Base-by-base conservation (phyloP, 495 filamentous ascomycete species). In the Xylaria bambusicola region DNA sequence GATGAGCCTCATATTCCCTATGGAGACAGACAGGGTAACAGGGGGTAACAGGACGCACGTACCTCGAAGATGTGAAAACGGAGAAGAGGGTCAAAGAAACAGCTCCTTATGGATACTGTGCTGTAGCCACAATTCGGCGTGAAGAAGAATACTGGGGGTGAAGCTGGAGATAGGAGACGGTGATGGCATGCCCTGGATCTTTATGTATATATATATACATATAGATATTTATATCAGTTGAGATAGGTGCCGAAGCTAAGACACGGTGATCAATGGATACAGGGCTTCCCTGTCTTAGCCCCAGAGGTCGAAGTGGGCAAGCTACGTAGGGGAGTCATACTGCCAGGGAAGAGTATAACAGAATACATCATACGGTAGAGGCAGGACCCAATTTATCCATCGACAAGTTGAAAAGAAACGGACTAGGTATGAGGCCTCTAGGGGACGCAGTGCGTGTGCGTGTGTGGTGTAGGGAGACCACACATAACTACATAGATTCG, bases 261-360 rank as follows among this genome's bases (percentile, higher is more conserved):
- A 56, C 17, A 29, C 23, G 47, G 44, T 36, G 26, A 24, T 35
- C 41, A 48, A 46, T 10, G 18, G 10, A 47, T 35, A 56, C 53
- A 56, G 53, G 53, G 53, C 41, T 48, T 56, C 53, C 53, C 53
- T 41, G 50, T 53, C 50, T 42, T 53, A 42, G 40, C 17, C 52
- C n/a, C 15, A 21, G 18, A 15, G 41, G 38, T 18, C 10, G 15
- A n/a, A 48, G 53, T 56, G 53, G 53, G 42, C 53, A 47, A 35
- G 44, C 33, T 56, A 38, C 53, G 53, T 56, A 33, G 41, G 51
- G 36, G 29, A 31, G 6, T 36, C 41, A 47, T 56, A 35, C 52
- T 40, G 33, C 24, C 26, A n/a, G 17, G 52, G 36, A 7, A 9
- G 9, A 24, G 42, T 48, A 48, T 15, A 42, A 17, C 17, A 33